phyloP scores from a whole-genome alignment of 305 asterid genomes.

The Fraxinus nigra region DNA sequence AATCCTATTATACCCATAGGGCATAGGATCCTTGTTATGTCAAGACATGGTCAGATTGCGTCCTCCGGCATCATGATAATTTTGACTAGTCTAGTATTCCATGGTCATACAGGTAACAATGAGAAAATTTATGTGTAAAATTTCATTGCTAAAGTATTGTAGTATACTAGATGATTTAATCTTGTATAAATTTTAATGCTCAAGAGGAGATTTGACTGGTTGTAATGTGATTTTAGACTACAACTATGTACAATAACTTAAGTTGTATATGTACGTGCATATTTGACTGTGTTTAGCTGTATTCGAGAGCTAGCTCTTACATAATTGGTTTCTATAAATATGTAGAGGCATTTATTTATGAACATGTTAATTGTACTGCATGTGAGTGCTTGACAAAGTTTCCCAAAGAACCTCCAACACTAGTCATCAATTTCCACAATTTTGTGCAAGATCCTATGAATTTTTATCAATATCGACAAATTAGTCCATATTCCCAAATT shows the following conservation, averaged over 20 bases:
- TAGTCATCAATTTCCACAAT: not conserved
- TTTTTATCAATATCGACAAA: not conserved
- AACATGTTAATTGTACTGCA: not conserved
- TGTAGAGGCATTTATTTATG: not conserved
- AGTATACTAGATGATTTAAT: not conserved
- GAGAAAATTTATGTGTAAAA: not conserved
- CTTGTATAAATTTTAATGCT: not conserved
- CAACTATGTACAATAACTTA: not conserved
- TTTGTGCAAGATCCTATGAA: not conserved
- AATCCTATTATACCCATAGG: not conserved
- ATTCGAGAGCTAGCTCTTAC: not conserved
- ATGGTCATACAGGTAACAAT: not conserved
- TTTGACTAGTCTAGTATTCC: not conserved
- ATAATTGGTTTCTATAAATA: not conserved
- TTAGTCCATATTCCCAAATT: not conserved
- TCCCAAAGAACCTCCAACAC: not conserved
- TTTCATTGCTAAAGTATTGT: not conserved
- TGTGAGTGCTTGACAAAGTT: not conserved
- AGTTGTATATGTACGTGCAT: not conserved
- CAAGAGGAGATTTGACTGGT: not conserved
- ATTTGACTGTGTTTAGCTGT: not conserved
- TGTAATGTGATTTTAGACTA: not conserved
- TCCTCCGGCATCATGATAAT: not conserved
- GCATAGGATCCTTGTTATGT: not conserved
- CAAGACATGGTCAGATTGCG: not conserved